These are phyloP conservation scores for Didymella keratinophila DNA, from an alignment of 2,329 filamentous ascomycete genomes.

Conservation along the genomic window DNA sequence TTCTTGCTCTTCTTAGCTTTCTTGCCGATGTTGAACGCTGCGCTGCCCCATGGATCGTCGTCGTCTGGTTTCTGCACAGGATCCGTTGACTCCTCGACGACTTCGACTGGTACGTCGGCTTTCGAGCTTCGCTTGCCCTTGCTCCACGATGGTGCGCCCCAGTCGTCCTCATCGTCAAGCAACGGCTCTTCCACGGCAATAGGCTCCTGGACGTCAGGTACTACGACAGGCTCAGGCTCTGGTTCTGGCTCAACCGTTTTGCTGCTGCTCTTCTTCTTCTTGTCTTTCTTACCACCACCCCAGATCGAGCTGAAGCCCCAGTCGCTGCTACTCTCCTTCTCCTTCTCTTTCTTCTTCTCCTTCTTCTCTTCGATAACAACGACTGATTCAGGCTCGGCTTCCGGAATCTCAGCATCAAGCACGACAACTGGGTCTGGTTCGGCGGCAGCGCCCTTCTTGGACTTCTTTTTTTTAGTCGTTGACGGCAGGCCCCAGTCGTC, in stretches of 20 bases:
- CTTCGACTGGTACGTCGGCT: constrained; percentile 52
- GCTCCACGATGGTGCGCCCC: constrained; percentile 64
- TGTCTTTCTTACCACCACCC: constrained; percentile 53
- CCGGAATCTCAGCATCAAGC: constrained; percentile 36
- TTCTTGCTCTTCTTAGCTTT: constrained; percentile 65
- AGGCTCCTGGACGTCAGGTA: constrained; percentile 51
- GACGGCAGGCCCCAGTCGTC: constrained; percentile 35
- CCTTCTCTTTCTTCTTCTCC: constrained; percentile 44
- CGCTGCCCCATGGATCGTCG: constrained; percentile 50
- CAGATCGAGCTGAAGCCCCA: constrained; percentile 50
- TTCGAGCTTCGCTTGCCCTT: constrained; percentile 55
- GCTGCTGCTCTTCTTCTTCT: constrained; percentile 55
- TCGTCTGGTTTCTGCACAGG: constrained; percentile 56
- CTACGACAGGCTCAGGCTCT: constrained; percentile 37
- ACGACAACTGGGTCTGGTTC: constrained; percentile 32
- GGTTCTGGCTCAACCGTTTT: constrained; percentile 42
- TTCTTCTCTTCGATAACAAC: constrained; percentile 32
- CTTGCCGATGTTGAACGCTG: constrained; percentile 55
- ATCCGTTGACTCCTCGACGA: constrained; percentile 51
- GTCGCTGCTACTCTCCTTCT: constrained; percentile 42
- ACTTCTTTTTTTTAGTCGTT: constrained; percentile 35
- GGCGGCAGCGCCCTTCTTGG: constrained; percentile 47
- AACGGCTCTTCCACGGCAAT: constrained; percentile 61
- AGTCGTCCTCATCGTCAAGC: constrained; percentile 61
- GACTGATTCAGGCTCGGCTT: constrained; percentile 38